Base-by-base conservation (phyloP, 371 early-diverging fungal species). In the Fennellomyces sp. region DNA sequence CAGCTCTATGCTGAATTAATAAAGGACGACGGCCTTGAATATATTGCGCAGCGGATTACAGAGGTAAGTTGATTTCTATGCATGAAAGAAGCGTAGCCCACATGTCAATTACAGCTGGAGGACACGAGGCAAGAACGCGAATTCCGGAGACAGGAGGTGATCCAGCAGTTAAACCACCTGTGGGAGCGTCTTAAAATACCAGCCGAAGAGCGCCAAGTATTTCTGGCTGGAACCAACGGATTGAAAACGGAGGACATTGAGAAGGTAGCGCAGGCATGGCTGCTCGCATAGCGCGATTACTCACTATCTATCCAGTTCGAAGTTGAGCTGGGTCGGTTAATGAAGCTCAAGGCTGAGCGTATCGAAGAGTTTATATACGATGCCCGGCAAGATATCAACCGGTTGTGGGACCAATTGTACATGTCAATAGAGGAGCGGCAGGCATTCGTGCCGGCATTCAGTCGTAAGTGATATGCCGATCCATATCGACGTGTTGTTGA, bases 401-500 rank as follows among this genome's bases (percentile, higher is more conserved):
- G 30, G 2, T 17, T 80, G 28, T 80, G 81, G 81, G 68, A 77
- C 41, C 65, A 73, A 56, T 47, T 77, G 7, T 77, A 77, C 36
- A 68, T 70, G n/a, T 69, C 69, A 7, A 63, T 67, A 3, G 56
- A 63, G 5, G 71, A 77, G 57, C 60, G 69, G 19, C 38, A 58
- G 6, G 56, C 59, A 25, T 79, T 79, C 38, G 38, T 42, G 17
- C 66, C 69, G 35, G 79, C 70, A 10, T 70, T 64, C 36, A 58
- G 50, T 27, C 61, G 73, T 69, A 66, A 30, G 27, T 31, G 12
- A 8, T 23, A 21, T 17, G 5, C 0, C n/a, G 2, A 29, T n/a
- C n/a, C n/a, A n/a, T n/a, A n/a, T n/a, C n/a, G n/a, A 5, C 19
- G 5, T 41, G n/a, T 41, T 41, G 41, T 13, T 41, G 19, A n/a